A percentile compares a stretch with the other conserved stretches of the same genome.
Conservation (phyloP, 108 stramenopile genomes). For the Heterococcus sp. region DNA sequence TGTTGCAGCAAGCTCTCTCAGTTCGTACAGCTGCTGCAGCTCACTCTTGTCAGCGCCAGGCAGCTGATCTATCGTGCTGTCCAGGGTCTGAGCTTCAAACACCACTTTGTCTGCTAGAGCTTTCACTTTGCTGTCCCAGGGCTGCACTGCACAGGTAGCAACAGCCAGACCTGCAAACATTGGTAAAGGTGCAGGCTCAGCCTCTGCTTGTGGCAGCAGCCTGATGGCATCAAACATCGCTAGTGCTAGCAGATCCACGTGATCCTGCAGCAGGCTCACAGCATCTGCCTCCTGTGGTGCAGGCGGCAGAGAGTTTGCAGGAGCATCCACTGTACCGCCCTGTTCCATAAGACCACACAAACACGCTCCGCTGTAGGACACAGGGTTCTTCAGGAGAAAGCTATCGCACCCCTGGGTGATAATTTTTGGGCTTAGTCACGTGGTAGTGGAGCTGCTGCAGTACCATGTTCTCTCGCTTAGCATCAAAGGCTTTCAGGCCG, state of each 20-base stretch:
- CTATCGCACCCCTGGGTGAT: no score
- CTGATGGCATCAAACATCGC: background rate
- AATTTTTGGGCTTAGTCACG: no score
- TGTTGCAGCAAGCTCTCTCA: background rate
- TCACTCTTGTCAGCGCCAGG: background rate
- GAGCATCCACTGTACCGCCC: no score
- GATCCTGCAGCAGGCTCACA: background rate
- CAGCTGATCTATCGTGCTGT: background rate
- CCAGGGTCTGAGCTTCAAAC: background rate
- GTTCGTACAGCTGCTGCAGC: background rate
- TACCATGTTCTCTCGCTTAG: no score
- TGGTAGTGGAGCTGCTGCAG: no score
- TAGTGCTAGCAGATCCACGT: background rate
- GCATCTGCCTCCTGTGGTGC: background rate
- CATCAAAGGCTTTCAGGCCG: no score
- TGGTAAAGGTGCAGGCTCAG: background rate
- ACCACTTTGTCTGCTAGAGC: background rate
- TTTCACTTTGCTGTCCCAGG: background rate
- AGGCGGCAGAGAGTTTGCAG: no score
- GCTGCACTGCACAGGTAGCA: background rate
- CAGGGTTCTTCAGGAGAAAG: no score
- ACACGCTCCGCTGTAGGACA: no score
- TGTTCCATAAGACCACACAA: no score
- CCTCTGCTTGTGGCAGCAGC: background rate
- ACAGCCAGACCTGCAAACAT: background rate